Conservation (phyloP, 2,329 filamentous ascomycete genomes). For the Cordyceps tenuipes region DNA sequence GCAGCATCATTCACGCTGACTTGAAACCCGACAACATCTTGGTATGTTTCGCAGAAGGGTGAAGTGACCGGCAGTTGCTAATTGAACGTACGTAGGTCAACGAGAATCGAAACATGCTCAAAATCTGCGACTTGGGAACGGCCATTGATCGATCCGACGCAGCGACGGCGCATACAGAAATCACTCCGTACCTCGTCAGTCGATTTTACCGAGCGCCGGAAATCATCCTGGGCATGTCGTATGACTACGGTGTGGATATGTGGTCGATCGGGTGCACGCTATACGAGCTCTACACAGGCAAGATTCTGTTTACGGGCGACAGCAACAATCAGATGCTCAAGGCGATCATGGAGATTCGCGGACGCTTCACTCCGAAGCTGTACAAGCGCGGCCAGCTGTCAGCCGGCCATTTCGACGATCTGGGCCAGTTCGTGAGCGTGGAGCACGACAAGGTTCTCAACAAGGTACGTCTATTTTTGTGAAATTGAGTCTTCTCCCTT, state of each 20-base stretch:
- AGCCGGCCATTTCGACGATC: constrained; percentile 72
- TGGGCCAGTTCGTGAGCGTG: constrained; percentile 73
- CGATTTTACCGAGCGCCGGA: constrained; percentile 96
- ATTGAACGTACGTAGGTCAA: constrained; percentile 49
- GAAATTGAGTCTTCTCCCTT: not conserved
- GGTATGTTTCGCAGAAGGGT: constrained; percentile 30
- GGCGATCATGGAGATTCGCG: constrained; percentile 90
- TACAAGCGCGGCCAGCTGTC: constrained; percentile 74
- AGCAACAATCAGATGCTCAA: constrained; percentile 99
- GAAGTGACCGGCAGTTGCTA: constrained; percentile 13
- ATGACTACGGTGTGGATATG: constrained; percentile 90
- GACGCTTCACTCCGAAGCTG: constrained; percentile 83
- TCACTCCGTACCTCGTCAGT: constrained; percentile 91
- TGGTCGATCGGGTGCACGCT: constrained; percentile 97
- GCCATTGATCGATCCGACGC: constrained; percentile 81
- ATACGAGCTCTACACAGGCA: constrained; percentile 94
- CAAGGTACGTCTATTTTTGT: constrained; percentile 48
- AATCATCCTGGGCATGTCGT: constrained; percentile 93
- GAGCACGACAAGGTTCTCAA: constrained; percentile 83
- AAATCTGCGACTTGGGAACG: constrained; percentile 95
- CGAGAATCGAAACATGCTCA: constrained; percentile 73
- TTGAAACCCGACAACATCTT: constrained; percentile 97
- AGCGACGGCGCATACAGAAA: constrained; percentile 63
- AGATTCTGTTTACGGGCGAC: constrained; percentile 89
- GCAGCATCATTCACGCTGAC: constrained; percentile 91